Base-by-base conservation (phyloP, 768 basidiomycete species). In the Mycena venus region DNA sequence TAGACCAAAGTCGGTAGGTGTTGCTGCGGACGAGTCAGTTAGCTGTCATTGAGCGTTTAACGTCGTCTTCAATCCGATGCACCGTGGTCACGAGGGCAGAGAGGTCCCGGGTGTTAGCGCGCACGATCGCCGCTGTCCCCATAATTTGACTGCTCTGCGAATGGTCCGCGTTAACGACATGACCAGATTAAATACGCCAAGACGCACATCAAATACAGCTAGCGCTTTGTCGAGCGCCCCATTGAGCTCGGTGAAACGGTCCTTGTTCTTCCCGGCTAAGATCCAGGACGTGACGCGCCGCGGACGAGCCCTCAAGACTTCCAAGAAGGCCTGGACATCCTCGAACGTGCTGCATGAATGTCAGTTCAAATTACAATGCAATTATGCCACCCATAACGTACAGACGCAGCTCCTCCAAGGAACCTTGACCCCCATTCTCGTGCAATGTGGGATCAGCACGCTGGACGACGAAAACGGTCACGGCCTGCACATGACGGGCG, bases 171-270 rank as follows among this genome's bases (percentile, higher is more conserved):
- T 58, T 4, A 58, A 34, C 2, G 8, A 21, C 19, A 58, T 15
- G 19, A 12, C n/a, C 19, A 25, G 2, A 27, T 17, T 7, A 42
- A 53, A 25, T 14, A 7, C 36, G 36, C n/a, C 51, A 5, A 53
- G 51, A 68, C 66, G 8, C 3, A 68, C 66, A 4, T 21, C 31
- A n/a, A 68, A 58, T 56, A 68, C 21, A 3, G 29, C 36, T 2
- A 68, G 55, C 29, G 66, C 66, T 29, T 42, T 58, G 14, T 68
- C 66, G n/a, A 68, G 66, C n/a, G 27, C 66, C 10, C 29, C 6
- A 31, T 68, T 44, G 29, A 68, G 42, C 42, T 34, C n/a, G 11
- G 31, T 15, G 19, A 68, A 58, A 2, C 56, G 66, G 2, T 68
- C 56, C 29, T 59, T 58, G 27, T 58, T 56, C 14, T 44, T 29